phyloP scores from a whole-genome alignment of 2,329 filamentous ascomycete species.

The Diplodia corticola region DNA sequence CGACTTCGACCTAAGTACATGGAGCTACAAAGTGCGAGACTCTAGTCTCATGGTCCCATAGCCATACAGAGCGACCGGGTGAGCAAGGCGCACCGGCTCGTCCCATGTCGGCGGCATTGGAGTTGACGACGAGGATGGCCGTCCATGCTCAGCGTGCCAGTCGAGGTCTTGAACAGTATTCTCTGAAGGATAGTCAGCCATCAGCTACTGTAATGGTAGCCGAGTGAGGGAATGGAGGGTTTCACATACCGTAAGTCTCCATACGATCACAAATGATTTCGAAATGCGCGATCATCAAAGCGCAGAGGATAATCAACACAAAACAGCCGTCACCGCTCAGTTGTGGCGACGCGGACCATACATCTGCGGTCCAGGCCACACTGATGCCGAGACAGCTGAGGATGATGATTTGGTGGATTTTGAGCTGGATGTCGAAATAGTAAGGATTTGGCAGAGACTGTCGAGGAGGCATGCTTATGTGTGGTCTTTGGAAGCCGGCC shows the following conservation, averaged over 20 bases:
- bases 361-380: not conserved
- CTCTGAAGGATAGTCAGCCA: not conserved
- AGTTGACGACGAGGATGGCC: not conserved
- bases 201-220: not conserved
- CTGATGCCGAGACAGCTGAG: not conserved
- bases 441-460: not conserved
- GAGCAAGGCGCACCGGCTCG: not conserved
- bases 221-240: not conserved
- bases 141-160: not conserved
- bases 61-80: not conserved
- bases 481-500: not conserved
- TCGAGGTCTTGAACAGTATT: not conserved
- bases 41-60: not conserved
- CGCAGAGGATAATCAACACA: not conserved
- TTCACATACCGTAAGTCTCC: not conserved
- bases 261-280: not conserved
- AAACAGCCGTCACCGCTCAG: not conserved
- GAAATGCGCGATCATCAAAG: not conserved
- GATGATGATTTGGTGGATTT: not conserved
- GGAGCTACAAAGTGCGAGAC: not conserved
- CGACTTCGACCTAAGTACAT: not conserved
- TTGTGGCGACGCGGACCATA: not conserved
- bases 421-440: not conserved
- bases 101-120: not conserved
- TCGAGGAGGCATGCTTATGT: not conserved